Base-by-base conservation (phyloP, 2,329 filamentous ascomycete genomes). In the Ophiostoma piceae region DNA sequence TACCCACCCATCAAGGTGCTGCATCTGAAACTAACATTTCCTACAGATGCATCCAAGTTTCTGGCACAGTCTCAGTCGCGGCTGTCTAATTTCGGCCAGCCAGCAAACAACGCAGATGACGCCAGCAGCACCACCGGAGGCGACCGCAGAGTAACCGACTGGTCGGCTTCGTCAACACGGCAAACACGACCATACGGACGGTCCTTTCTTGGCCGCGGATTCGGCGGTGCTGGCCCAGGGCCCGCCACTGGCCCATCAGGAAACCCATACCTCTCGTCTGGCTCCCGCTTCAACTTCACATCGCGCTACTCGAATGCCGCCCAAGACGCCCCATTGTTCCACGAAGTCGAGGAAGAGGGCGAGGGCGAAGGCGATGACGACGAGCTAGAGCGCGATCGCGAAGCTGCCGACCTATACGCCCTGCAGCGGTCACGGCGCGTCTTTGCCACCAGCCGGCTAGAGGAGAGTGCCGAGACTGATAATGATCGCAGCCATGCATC, bases 11-110 rank as follows among this genome's bases (percentile, higher is more conserved):
- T 47, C 19, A 14, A 65, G 2, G 32, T 65, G 16, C 19, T n/a
- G 16, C 60, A 22, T 22, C 19, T 26, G 19, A 3, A n/a, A 32
- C 35, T 65, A 65, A 65, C 32, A 8, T 14, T 12, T 12, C 12
- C 14, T 70, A 39, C 16, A 97, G 95, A 98, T 89, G 95, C 95
- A 76, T 98, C 94, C 74, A 90, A 90, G 75, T 99, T 99, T 79
- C 88, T 99, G 76, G 92, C 94, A 72, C 95, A 98, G 86, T 97
- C 94, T 74, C 94, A 97, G 83, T 96, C 94, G 72, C 90, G 92
- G 73, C 84, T 98, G 76, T 92, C 90, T 74, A 88, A 83, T 78
- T 88, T 93, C 68, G 86, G 83, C 80, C 87, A 90, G 78, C 80
- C 72, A 19, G n/a, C 57, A 26, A 29, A 86, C 71, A 87, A 87